phyloP scores from a whole-genome alignment of 2,329 filamentous ascomycete species.

The Arthrobotrys musiformis region DNA sequence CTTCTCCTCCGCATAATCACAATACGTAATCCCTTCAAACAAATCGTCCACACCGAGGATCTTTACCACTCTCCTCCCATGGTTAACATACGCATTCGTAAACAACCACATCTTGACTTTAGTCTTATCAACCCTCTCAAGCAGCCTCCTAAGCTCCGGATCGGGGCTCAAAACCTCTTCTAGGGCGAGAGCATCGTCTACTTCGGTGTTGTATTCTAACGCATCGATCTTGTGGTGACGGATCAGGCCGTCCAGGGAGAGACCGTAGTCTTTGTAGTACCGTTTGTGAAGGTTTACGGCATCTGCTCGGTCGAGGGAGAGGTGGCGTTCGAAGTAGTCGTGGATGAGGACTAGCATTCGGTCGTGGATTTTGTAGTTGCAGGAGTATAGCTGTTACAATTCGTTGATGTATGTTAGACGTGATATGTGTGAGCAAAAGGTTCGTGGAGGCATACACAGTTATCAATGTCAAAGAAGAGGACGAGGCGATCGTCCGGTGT shows the following conservation, averaged over 20 bases:
- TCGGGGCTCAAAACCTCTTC: conserved; percentile 85
- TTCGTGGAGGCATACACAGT: conserved; percentile 73
- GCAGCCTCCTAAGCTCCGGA: conserved; percentile 76
- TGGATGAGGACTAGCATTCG: conserved; percentile 86
- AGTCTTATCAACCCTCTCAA: conserved; percentile 79
- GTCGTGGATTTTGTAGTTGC: conserved; percentile 76
- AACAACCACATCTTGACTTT: conserved; percentile 94
- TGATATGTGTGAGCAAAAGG: not conserved
- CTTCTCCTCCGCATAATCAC: conserved; percentile 79
- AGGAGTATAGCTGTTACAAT: conserved; percentile 55
- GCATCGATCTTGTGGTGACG: conserved; percentile 95
- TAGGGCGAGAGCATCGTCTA: conserved; percentile 92
- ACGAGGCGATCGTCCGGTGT: conserved; percentile 66
- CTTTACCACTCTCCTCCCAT: conserved; percentile 82
- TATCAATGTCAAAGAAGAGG: conserved; percentile 93
- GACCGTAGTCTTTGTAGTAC: conserved; percentile 94
- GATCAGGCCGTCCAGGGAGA: conserved; percentile 95
- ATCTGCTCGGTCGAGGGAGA: conserved; percentile 75
- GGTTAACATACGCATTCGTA: conserved; percentile 93
- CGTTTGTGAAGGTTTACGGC: conserved; percentile 86
- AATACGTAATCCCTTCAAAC: conserved; percentile 87
- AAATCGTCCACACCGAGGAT: conserved; percentile 84
- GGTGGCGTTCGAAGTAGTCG: conserved; percentile 61
- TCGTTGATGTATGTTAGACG: too few relatives aligned
- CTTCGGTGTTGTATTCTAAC: conserved; percentile 90